Evolutionary conservation across 352 stramenopile species (phyloP), one percentile per base, ranked within the genome.

Genomic region (Globisporangium emineosum): DNA sequence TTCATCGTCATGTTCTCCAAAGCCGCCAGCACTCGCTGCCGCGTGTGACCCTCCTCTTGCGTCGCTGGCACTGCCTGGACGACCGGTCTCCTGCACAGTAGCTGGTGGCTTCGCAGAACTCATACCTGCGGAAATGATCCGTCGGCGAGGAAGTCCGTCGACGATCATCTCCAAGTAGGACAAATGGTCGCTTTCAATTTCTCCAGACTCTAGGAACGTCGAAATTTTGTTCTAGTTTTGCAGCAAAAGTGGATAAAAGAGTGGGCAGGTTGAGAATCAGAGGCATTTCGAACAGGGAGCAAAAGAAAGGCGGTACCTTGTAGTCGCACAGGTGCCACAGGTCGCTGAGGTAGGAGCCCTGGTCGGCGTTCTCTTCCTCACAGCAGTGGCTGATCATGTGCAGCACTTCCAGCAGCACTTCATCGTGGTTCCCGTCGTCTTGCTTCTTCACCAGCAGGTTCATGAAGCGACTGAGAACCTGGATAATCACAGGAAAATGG

Each of bases 111-210:
- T 54, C 17, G 64, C 37, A 3, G 35, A 57, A 23, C 54, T 60
- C 27, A n/a, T 7, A 3, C 32, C 35, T 21, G 64, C 57, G 0
- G 54, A 58, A 25, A 76, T 32, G 27, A 74, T 58, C 6, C 76
- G 71, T 35, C 86, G 76, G 33, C 75, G 71, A 4, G 86, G 86
- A 3, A 94, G 71, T 2, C 70, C 67, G 30, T 90, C 82, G 5
- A 92, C 62, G 37, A 93, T 75, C 71, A 93, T 83, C 42, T 83
- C 77, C 23, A 94, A 65, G 50, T 94, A 94, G 29, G 75, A 85
- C 19, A 89, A 71, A 32, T 74, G 81, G 56, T 92, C 83, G 5
- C 58, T 54, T 21, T 90, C 86, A 37, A 90, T 59, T 12, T 88
- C 68, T 27, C 74, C 71, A 0, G 71, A 58, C 27, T 84, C 76